Conservation (phyloP, 23 red algal species). For the Pyropia yezoensis region DNA sequence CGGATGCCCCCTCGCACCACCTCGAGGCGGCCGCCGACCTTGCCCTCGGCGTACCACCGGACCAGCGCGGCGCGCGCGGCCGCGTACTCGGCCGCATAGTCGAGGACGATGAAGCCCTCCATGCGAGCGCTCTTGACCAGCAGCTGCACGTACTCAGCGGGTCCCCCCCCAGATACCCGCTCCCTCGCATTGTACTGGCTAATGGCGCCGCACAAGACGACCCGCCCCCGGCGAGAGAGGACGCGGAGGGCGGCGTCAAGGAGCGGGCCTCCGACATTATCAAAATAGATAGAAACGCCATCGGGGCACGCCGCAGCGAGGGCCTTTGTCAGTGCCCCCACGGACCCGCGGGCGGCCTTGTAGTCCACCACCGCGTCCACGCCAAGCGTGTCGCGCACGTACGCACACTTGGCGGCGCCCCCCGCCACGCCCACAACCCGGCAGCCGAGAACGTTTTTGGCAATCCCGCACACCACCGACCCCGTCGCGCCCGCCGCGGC, state of each 20-base stretch:
- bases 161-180: conserved; percentile 9
- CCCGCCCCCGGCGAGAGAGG: conserved; percentile 31
- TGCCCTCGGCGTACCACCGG: conserved; percentile 36
- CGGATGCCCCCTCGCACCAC: conserved; percentile 30
- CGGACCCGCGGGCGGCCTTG: conserved; percentile 34
- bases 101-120: conserved; percentile 62
- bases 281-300: conserved; percentile 66
- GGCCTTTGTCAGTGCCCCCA: conserved; percentile 26
- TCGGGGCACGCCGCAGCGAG: conserved; percentile 13
- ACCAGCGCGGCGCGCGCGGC: conserved; percentile 18
- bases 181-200: conserved; percentile 41
- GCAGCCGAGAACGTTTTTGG: conserved; percentile 59
- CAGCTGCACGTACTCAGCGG: conserved; percentile 51
- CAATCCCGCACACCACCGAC: conserved; percentile 47
- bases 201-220: conserved; percentile 75
- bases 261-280: conserved; percentile 57
- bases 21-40: conserved; percentile 26
- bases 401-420: conserved; percentile 36
- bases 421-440: conserved; percentile 56
- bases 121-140: conserved; percentile 44
- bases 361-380: conserved; percentile 49
- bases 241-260: conserved; percentile 50
- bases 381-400: conserved; percentile 43
- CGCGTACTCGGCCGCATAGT: conserved; percentile 41
- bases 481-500: conserved; percentile 71